A percentile compares a stretch with the other conserved stretches of the same genome.
These are phyloP conservation scores for Podila clonocystis DNA, from an alignment of 192 early-diverging fungal species.

Conservation along the genomic window DNA sequence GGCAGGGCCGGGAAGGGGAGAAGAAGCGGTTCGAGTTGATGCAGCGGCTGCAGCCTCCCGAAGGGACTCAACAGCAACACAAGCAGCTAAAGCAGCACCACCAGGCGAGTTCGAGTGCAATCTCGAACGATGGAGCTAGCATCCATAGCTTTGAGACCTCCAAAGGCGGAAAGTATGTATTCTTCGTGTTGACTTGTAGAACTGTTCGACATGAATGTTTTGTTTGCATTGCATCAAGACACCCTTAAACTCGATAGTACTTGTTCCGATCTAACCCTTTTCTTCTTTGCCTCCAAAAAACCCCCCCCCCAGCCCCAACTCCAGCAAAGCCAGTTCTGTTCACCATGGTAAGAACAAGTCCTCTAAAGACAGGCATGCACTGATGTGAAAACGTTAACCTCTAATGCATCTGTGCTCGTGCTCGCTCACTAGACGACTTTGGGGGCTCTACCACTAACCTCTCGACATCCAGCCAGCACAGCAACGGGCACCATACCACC, in stretches of 20 bases:
- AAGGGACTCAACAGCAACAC: not conserved
- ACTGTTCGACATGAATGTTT: too few species aligned
- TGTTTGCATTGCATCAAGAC: too few species aligned
- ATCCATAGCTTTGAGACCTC: slow-evolving; percentile 12
- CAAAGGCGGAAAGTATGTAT: slow-evolving; percentile 18
- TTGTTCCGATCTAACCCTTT: too few species aligned
- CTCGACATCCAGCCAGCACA: not conserved
- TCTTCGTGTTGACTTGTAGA: not conserved
- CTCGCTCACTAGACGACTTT: too few species aligned
- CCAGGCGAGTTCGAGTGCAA: not conserved
- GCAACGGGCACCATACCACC: not conserved
- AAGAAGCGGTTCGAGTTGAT: slow-evolving; percentile 10
- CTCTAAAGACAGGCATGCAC: too few species aligned
- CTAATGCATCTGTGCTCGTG: too few species aligned
- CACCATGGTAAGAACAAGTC: not conserved
- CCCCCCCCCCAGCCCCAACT: not conserved
- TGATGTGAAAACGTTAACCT: too few species aligned
- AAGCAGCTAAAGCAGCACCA: not conserved
- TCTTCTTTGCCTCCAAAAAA: too few species aligned
- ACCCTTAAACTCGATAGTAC: too few species aligned
- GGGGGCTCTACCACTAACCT: not conserved
- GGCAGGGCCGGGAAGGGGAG: slow-evolving; percentile 20
- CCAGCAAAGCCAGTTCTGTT: not conserved
- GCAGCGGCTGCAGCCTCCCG: not conserved
- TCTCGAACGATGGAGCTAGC: not conserved